Evolutionary conservation across 2,329 filamentous ascomycete genomes (phyloP).

Genomic region (Fusarium anthophilum): DNA sequence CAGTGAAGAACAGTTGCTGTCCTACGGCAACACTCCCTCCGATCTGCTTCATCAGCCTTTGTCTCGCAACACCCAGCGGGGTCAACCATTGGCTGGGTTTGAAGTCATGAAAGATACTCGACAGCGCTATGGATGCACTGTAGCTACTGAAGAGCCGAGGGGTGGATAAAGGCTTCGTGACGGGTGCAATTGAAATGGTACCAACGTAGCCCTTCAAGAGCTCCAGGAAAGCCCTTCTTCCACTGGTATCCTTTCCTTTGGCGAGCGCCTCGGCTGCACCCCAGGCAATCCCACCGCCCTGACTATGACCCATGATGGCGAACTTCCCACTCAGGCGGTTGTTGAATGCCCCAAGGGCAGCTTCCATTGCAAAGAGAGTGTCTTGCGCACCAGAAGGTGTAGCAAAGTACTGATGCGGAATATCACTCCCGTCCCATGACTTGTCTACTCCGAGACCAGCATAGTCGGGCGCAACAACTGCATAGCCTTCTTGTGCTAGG

Average conservation of each 20-base stretch:
- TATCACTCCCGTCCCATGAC: slow-evolving; percentile 47
- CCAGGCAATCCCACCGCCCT: slow-evolving; percentile 58
- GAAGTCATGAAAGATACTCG: slow-evolving; percentile 22
- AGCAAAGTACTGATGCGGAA: slow-evolving; percentile 54
- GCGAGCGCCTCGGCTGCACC: slow-evolving; percentile 37
- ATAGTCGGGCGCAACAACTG: slow-evolving; percentile 57
- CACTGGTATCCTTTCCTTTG: slow-evolving; percentile 8
- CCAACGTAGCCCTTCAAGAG: slow-evolving; percentile 12
- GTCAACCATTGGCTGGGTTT: slow-evolving; percentile 24
- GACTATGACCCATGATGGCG: slow-evolving; percentile 57
- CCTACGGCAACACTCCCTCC: not conserved
- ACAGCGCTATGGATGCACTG: not conserved
- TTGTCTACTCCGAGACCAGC: slow-evolving; percentile 53
- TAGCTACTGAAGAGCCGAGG: not conserved
- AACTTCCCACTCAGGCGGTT: slow-evolving; percentile 48
- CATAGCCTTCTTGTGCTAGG: slow-evolving; percentile 53
- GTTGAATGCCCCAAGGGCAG: slow-evolving; percentile 53
- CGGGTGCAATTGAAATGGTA: slow-evolving; percentile 18
- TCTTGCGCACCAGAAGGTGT: slow-evolving; percentile 53
- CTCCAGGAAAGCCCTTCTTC: not conserved
- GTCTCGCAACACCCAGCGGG: slow-evolving; percentile 8
- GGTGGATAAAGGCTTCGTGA: not conserved
- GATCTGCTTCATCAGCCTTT: not conserved
- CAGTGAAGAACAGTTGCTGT: slow-evolving; percentile 1
- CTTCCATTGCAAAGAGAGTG: slow-evolving; percentile 52